phyloP scores from a whole-genome alignment of 2,329 filamentous ascomycete genomes.

The Monosporascus sp. region DNA sequence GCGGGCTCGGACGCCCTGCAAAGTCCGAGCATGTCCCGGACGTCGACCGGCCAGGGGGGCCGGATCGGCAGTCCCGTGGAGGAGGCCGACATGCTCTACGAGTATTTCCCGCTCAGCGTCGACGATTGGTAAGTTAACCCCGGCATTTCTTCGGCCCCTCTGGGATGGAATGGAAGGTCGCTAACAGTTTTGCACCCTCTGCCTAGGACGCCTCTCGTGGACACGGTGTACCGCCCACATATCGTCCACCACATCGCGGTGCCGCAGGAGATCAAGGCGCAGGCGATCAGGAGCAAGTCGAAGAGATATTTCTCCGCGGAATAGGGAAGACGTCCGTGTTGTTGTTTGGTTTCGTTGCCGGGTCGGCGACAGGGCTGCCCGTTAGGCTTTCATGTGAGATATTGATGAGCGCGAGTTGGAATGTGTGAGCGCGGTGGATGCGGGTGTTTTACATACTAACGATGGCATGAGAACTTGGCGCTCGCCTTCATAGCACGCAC shows the following conservation, averaged over 20 bases:
- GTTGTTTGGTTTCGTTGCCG: not conserved
- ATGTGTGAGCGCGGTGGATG: not conserved
- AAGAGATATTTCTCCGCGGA: constrained; percentile 71
- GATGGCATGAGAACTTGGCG: not conserved
- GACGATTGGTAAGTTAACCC: constrained; percentile 66
- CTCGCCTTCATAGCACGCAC: not conserved
- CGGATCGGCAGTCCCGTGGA: constrained; percentile 61
- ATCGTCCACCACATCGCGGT: constrained; percentile 84
- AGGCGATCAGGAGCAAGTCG: constrained; percentile 58
- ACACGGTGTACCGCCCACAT: constrained; percentile 53
- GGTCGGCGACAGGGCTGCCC: not conserved
- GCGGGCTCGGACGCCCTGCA: constrained; percentile 41
- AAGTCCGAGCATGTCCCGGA: constrained; percentile 37
- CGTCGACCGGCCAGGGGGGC: constrained; percentile 27
- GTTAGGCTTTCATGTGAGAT: not conserved
- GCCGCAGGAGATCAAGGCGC: constrained; percentile 64
- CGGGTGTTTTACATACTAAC: not conserved
- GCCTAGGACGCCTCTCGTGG: constrained; percentile 18
- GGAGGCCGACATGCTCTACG: constrained; percentile 78
- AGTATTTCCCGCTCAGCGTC: constrained; percentile 87
- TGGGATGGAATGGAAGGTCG: not conserved
- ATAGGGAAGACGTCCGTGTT: constrained; percentile 20
- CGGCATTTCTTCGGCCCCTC: not conserved
- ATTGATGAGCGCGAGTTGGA: not conserved
- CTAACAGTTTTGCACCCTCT: not conserved